Evolutionary conservation across 2,329 filamentous ascomycete genomes (phyloP).

Genomic region (Drechslerella stenobrocha): DNA sequence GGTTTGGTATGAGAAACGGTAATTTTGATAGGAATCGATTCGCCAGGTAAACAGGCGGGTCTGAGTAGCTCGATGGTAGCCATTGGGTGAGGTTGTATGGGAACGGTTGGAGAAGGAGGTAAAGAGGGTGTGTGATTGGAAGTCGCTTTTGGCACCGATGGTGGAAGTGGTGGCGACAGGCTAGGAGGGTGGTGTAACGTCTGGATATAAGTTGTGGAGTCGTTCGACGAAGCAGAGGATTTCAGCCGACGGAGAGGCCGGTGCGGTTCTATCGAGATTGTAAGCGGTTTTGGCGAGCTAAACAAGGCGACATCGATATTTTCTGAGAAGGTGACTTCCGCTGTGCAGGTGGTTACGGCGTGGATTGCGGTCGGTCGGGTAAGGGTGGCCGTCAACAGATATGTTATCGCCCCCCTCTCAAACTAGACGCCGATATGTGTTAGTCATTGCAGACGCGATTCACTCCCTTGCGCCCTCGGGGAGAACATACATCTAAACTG

Average conservation of each 20-base stretch:
- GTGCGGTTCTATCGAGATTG: slow-evolving; percentile 85
- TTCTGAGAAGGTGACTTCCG: slow-evolving; percentile 77
- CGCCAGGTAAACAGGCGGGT: slow-evolving; percentile 82
- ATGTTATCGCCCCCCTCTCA: slow-evolving; percentile 88
- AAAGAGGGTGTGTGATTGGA: slow-evolving; percentile 26
- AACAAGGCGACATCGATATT: slow-evolving; percentile 81
- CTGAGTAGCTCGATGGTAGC: slow-evolving; percentile 80
- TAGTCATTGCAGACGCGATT: no score
- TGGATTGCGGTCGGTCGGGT: slow-evolving; percentile 86
- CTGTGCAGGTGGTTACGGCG: slow-evolving; percentile 76
- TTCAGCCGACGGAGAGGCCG: slow-evolving; percentile 59
- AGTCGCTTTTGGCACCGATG: slow-evolving; percentile 60
- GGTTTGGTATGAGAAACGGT: slow-evolving; percentile 84
- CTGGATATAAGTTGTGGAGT: slow-evolving; percentile 48
- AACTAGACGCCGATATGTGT: slow-evolving; percentile 65
- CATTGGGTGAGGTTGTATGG: slow-evolving; percentile 60
- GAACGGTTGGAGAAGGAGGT: slow-evolving; percentile 40
- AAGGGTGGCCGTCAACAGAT: slow-evolving; percentile 84
- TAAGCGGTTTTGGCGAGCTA: slow-evolving; percentile 72
- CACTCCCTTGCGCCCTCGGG: no score
- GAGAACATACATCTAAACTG: slow-evolving; percentile 80
- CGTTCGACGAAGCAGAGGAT: slow-evolving; percentile 50
- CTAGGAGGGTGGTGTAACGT: slow-evolving; percentile 60
- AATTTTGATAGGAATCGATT: slow-evolving; percentile 77
- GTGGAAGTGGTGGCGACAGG: slow-evolving; percentile 68